A percentile compares a stretch with the other conserved stretches of the same genome.
phyloP scores from a whole-genome alignment of 2,329 filamentous ascomycete genomes.

The Nemania abortiva region DNA sequence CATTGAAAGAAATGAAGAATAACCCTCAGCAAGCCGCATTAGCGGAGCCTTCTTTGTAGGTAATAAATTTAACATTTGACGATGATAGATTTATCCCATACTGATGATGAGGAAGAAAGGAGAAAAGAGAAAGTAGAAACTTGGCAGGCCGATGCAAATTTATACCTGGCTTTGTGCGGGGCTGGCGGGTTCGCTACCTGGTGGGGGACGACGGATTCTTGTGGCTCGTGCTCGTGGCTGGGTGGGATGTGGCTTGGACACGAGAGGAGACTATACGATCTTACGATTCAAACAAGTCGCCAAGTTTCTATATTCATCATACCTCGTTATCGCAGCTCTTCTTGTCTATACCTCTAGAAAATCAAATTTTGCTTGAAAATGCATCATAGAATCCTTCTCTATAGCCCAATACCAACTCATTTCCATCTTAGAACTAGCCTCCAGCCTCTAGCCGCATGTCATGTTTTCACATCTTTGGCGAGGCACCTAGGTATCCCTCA shows the following conservation, averaged over 20 bases:
- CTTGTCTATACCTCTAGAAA: slow-evolving; percentile 8
- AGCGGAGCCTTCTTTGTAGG: slow-evolving; percentile 50
- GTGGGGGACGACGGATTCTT: slow-evolving; percentile 34
- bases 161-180: slow-evolving; percentile 27
- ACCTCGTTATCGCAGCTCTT: not conserved
- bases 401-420: slow-evolving; percentile 8
- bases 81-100: slow-evolving; percentile 54
- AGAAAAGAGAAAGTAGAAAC: slow-evolving; percentile 37
- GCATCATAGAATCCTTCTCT: not conserved
- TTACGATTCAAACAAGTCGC: not conserved
- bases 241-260: not conserved
- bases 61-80: slow-evolving; percentile 54
- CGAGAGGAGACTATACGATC: not conserved
- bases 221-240: slow-evolving; percentile 27
- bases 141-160: slow-evolving; percentile 18
- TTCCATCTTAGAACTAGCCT: not conserved
- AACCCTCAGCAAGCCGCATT: slow-evolving; percentile 54
- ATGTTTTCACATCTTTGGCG: slow-evolving; percentile 36
- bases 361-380: not conserved
- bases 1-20: slow-evolving; percentile 48
- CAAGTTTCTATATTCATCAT: not conserved
- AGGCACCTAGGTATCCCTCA: slow-evolving; percentile 34
- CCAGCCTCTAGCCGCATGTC: too few relatives aligned
- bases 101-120: slow-evolving; percentile 53
- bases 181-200: slow-evolving; percentile 4